A percentile compares a stretch with the other conserved stretches of the same genome.
Conservation (phyloP, 2,329 filamentous ascomycete species). For the Pestalotiopsis sp. region DNA sequence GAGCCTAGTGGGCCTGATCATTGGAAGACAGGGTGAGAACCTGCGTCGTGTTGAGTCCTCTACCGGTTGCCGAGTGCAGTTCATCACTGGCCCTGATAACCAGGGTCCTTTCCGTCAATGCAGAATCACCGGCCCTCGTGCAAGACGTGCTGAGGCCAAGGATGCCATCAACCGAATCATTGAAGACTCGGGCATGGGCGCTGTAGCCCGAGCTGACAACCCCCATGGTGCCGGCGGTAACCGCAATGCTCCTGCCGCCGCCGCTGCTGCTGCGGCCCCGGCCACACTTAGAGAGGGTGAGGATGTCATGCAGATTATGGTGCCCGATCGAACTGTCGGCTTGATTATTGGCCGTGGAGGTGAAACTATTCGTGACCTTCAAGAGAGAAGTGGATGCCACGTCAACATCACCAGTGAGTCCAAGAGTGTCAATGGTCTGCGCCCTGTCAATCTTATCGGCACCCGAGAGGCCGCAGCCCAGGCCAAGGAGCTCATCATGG, state of each 20-base stretch:
- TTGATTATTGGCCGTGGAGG: slow-evolving; percentile 92
- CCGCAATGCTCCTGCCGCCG: slow-evolving; percentile 19
- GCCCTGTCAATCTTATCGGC: slow-evolving; percentile 89
- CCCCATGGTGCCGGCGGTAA: slow-evolving; percentile 20
- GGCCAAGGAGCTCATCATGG: slow-evolving; percentile 87
- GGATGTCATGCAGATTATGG: slow-evolving; percentile 90
- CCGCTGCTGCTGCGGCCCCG: slow-evolving; percentile 15
- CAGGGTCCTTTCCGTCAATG: slow-evolving; percentile 78
- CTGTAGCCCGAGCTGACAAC: slow-evolving; percentile 47
- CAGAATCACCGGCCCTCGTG: slow-evolving; percentile 77
- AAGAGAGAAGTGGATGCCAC: slow-evolving; percentile 90
- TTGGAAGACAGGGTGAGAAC: slow-evolving; percentile 88
- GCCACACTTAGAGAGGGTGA: slow-evolving; percentile 72
- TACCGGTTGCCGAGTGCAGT: slow-evolving; percentile 83
- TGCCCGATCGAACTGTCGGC: slow-evolving; percentile 89
- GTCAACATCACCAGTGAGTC: slow-evolving; percentile 94
- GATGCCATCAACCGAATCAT: slow-evolving; percentile 85
- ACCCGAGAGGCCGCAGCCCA: slow-evolving; percentile 72
- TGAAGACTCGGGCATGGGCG: slow-evolving; percentile 74
- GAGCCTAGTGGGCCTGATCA: slow-evolving; percentile 85
- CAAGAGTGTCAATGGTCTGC: slow-evolving; percentile 87
- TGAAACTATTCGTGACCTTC: slow-evolving; percentile 89
- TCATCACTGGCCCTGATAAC: slow-evolving; percentile 74
- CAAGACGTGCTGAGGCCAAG: slow-evolving; percentile 77
- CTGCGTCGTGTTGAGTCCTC: slow-evolving; percentile 82